Conservation (phyloP, 495 filamentous ascomycete genomes). For the Aspergillus diversus region DNA sequence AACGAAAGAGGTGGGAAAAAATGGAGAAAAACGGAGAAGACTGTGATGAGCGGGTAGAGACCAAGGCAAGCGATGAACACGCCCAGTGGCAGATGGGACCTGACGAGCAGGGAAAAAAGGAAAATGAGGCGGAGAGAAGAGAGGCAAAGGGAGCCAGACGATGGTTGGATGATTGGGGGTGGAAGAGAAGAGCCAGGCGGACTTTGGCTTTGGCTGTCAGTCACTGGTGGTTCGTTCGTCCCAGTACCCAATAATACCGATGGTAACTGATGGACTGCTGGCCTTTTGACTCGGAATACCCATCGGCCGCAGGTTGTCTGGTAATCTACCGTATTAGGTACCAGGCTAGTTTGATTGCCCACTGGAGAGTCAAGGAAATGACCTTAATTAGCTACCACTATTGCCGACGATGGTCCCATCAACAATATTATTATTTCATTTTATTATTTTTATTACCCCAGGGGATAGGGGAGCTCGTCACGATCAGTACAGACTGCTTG, state of each 20-base stretch:
- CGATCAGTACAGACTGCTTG: neutral
- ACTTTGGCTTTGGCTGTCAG: neutral
- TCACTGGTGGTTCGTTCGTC: neutral
- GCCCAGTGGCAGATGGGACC: constrained; percentile 1
- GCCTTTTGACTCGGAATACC: neutral
- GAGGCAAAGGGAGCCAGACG: constrained; percentile 13
- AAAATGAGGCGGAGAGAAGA: constrained; percentile 25
- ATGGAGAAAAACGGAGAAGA: constrained; percentile 16
- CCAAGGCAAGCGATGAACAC: neutral
- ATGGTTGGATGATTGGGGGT: constrained; percentile 9
- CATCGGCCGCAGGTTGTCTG: neutral
- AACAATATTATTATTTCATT: neutral
- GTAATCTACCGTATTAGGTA: neutral
- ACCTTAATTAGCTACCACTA: neutral
- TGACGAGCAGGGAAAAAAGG: constrained; percentile 7
- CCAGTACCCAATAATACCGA: neutral
- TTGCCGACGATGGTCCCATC: constrained; percentile 5
- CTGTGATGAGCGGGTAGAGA: constrained; percentile 8
- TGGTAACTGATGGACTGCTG: neutral
- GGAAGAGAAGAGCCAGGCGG: neutral
- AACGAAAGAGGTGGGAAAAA: constrained; percentile 28
- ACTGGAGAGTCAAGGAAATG: neutral
- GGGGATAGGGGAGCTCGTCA: neutral
- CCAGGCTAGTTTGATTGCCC: neutral
- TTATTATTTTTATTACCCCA: neutral